Base-by-base conservation (phyloP, 2,329 filamentous ascomycete species). In the Diaporthe australafricana region DNA sequence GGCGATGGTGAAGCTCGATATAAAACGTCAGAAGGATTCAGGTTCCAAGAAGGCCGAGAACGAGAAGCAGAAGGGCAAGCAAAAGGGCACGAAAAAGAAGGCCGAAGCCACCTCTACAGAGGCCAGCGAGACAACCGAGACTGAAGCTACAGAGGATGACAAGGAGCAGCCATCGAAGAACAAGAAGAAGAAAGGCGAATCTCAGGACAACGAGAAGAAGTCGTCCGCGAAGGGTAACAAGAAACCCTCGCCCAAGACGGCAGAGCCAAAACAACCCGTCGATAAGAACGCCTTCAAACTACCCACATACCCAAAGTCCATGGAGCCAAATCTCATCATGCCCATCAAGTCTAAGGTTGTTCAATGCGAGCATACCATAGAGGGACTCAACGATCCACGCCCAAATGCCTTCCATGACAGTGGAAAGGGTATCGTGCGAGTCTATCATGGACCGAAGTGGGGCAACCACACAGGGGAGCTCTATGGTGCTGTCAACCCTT, bases 341-440 rank as follows among this genome's bases (percentile, higher is more conserved):
- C 86, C 87, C 2, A 80, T 84, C 50, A 82, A 83, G 32, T 82
- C 86, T 32, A 83, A 87, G 60, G 83, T 89, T 22, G 77, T 90
- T 42, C 84, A 88, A 68, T 83, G 89, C 1, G 88, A 91, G 76
- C 86, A 89, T 73, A 83, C 88, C 2, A 79, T 90, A 25, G 88
- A 90, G 75, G 81, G 79, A 1, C 80, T 82, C 4, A 80, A 84
- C 53, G 88, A 90, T 73, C 89, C 89, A 11, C 82, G 83, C 2
- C 89, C 89, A 16, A 91, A 91, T 75, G 87, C 89, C 52, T 91
- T 88, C 76, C 87, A 86, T 75, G 88, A 91, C 75, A 77, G 81
- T n/a, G 81, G 83, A 56, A 83, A 85, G 73, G 86, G 87, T 40
- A 79, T 88, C 25, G 82, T 89, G 63, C 86, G 88, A 17, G 85